Conservation (phyloP, 2,329 filamentous ascomycete genomes). For the Stenocarpella maydis region DNA sequence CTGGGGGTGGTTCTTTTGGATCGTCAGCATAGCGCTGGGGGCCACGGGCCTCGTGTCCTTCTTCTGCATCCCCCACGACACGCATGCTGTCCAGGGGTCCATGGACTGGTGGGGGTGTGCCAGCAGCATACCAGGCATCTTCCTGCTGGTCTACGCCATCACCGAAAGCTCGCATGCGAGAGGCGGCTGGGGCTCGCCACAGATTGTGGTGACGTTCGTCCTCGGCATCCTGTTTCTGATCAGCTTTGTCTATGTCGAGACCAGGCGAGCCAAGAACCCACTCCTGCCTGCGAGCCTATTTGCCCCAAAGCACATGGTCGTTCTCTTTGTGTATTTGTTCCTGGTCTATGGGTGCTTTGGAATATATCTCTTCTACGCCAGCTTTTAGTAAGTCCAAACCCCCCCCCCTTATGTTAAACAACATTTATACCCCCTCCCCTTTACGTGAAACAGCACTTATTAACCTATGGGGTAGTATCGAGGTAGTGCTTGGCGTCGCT, state of each 20-base stretch:
- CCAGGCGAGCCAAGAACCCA: not conserved
- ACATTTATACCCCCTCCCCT: too few relatives aligned
- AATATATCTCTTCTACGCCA: slow-evolving; percentile 63
- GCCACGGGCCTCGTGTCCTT: slow-evolving; percentile 46
- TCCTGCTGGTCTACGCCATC: slow-evolving; percentile 72
- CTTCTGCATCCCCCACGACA: slow-evolving; percentile 32
- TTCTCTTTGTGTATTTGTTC: not conserved
- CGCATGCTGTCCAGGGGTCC: slow-evolving; percentile 46
- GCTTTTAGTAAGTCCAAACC: slow-evolving; percentile 68
- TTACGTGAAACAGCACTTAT: slow-evolving; percentile 27
- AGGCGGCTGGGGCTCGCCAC: slow-evolving; percentile 69
- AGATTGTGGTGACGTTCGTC: slow-evolving; percentile 68
- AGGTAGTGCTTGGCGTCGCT: slow-evolving; percentile 54
- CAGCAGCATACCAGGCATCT: slow-evolving; percentile 63
- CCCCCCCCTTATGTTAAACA: too few relatives aligned
- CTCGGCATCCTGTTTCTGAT: slow-evolving; percentile 46
- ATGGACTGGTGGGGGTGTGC: slow-evolving; percentile 71
- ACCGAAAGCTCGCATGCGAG: slow-evolving; percentile 71
- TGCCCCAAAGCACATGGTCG: not conserved
- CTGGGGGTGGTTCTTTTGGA: slow-evolving; percentile 70
- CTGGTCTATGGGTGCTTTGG: not conserved
- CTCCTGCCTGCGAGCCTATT: slow-evolving; percentile 14
- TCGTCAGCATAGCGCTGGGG: slow-evolving; percentile 58
- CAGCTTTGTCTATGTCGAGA: not conserved
- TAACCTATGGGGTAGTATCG: slow-evolving; percentile 55